These are phyloP conservation scores for Saxispiralis lemnorum DNA, from an alignment of 495 filamentous ascomycete genomes.

Conservation along the genomic window DNA sequence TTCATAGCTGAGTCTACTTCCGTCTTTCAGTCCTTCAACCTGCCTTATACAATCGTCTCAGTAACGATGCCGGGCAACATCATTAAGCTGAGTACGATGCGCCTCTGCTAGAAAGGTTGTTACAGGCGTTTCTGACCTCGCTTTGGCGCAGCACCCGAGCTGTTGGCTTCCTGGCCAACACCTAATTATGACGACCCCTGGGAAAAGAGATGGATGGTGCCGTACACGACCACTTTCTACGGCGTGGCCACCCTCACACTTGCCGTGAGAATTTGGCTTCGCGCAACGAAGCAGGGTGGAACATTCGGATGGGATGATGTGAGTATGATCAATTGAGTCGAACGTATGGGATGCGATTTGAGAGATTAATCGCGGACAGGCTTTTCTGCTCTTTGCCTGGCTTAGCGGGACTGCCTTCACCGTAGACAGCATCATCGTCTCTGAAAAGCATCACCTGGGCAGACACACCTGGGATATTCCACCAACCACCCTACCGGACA, in stretches of 20 bases:
- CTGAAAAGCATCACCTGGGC: conserved; percentile 9
- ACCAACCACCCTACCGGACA: neutral
- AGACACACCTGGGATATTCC: conserved; percentile 21
- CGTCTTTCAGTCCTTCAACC: no score
- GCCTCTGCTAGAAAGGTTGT: neutral
- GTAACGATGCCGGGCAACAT: no score
- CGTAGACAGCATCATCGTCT: neutral
- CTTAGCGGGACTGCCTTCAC: conserved; percentile 3
- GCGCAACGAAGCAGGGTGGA: conserved; percentile 9
- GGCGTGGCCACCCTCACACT: conserved; percentile 9
- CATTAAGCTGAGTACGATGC: no score
- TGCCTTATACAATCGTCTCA: no score
- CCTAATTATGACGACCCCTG: conserved; percentile 9
- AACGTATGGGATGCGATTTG: neutral
- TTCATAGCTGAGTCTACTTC: no score
- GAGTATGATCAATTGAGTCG: neutral
- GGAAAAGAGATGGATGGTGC: conserved; percentile 8
- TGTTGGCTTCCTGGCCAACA: neutral
- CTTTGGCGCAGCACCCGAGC: neutral
- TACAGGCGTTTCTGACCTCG: neutral
- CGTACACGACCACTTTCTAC: conserved; percentile 5
- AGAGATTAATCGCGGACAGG: neutral
- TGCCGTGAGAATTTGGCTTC: conserved; percentile 7
- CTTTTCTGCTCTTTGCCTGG: neutral
- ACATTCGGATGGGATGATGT: conserved; percentile 13